Percentiles rank a stretch among this genome's conserved stretches.
phyloP scores from a whole-genome alignment of 352 stramenopile species.

The Phytopythium vexans region DNA sequence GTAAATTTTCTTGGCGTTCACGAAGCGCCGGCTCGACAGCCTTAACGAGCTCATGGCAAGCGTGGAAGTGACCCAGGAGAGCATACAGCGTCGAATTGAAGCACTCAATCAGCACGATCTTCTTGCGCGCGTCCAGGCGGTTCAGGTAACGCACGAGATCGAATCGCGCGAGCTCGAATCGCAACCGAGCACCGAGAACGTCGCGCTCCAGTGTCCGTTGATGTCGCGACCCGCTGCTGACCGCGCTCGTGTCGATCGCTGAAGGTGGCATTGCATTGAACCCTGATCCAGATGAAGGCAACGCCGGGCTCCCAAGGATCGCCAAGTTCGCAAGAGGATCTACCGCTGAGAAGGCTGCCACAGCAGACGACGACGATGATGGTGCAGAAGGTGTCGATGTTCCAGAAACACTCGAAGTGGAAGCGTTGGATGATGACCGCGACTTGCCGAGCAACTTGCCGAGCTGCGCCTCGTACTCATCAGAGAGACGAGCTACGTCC shows the following conservation, averaged over 20 bases:
- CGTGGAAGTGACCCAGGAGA: constrained; percentile 77
- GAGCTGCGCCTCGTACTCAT: constrained; percentile 80
- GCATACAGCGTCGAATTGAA: constrained; percentile 84
- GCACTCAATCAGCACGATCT: constrained; percentile 79
- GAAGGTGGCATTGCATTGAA: not conserved
- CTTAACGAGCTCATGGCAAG: constrained; percentile 78
- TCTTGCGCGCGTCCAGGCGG: constrained; percentile 80
- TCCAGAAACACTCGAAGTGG: not conserved
- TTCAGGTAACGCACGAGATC: constrained; percentile 85
- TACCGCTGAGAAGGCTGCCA: too few relatives aligned
- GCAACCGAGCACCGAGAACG: constrained; percentile 49
- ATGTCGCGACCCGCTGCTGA: constrained; percentile 1
- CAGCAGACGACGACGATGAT: not conserved
- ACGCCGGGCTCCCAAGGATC: constrained; percentile 10
- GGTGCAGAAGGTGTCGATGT: not conserved
- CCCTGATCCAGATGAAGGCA: not conserved
- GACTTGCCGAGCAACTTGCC: constrained; percentile 80
- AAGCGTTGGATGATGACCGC: not conserved
- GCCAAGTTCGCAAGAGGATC: constrained; percentile 3
- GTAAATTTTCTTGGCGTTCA: constrained; percentile 67
- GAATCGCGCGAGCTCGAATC: constrained; percentile 83
- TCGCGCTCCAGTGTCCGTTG: constrained; percentile 65
- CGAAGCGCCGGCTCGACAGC: constrained; percentile 66
- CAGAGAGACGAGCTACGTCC: constrained; percentile 57
- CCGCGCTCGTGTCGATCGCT: not conserved